Evolutionary conservation across 176 grass and related monocot species (phyloP).

Genomic region (Secale cereale): DNA sequence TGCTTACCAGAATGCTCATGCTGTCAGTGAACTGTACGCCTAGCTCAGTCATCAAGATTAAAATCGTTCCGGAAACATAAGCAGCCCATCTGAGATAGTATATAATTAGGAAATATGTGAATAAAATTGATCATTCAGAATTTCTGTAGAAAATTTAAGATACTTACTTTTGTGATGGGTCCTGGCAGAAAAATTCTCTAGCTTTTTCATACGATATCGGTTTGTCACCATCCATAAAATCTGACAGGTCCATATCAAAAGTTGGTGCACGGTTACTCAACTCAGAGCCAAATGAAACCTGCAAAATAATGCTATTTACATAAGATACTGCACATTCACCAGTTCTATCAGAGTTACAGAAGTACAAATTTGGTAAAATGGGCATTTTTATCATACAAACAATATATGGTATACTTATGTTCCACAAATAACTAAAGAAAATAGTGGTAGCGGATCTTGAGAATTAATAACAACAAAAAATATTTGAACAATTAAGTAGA

Average conservation of each 20-base stretch:
- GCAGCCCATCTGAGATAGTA: conserved; percentile 59
- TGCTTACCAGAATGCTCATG: conserved; percentile 69
- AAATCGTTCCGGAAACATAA: conserved; percentile 76
- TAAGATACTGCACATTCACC: background rate
- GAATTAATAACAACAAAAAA: background rate
- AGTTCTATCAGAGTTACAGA: conserved; percentile 7
- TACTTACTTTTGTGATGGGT: conserved; percentile 64
- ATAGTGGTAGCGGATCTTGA: background rate
- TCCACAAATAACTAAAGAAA: background rate
- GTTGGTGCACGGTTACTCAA: conserved; percentile 74
- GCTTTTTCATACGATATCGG: conserved; percentile 67
- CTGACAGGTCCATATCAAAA: conserved; percentile 74
- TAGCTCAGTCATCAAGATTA: conserved; percentile 82
- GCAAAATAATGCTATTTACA: conserved; percentile 16
- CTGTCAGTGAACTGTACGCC: conserved; percentile 63
- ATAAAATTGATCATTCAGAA: conserved; percentile 21
- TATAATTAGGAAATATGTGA: conserved; percentile 19
- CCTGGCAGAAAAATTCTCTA: conserved; percentile 44
- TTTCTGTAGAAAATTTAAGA: background rate
- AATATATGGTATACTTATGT: background rate
- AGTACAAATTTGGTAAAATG: background rate
- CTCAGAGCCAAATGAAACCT: conserved; percentile 84
- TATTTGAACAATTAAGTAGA: conserved; percentile 14
- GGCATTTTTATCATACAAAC: background rate
- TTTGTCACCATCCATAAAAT: conserved; percentile 60